Evolutionary conservation across 2,329 filamentous ascomycete species (phyloP), one percentile per base, ranked within the genome.

Genomic region (Xylariaceae sp.): DNA sequence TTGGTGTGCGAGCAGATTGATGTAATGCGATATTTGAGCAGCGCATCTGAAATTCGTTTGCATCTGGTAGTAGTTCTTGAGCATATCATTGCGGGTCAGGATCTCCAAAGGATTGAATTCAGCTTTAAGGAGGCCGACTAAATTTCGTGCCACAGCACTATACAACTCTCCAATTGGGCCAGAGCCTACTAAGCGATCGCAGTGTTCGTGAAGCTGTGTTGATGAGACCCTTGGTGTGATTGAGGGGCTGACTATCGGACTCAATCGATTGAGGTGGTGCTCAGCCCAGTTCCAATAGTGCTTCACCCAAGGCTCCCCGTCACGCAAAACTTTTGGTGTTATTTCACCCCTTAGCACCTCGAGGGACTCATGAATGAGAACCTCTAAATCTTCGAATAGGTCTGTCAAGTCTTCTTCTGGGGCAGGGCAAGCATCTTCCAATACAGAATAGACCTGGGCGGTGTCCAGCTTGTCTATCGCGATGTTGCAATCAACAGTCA

Each of bases 1-100:
- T 17, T 54, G 40, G 25, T 55, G 54, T 4, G 44, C 49, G 1
- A 54, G 36, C 1, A 54, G 35, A 17, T 54, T 45, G 2, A 54
- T 19, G 25, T 55, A 54, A 8, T 16, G 41, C 14, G 41, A 33
- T 14, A 46, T 38, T 29, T 49, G 37, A 4, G 12, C 22, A 2
- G 42, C 35, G 21, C 42, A 29, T 2, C 29, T n/a, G 21, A 44
- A 29, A 10, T 11, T 21, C 6, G 10, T 12, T 14, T 25, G 16
- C 21, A 45, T 39, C 14, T 45, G 22, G 20, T 52, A 49, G 29
- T 21, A 45, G 7, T 40, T 22, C 12, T 35, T 35, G 6, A 49
- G 44, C 3, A 49, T 4, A 6, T 38, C 41, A 6, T 25, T 14
- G 7, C 43, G 34, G 3, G 41, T 22, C 3, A 49, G 23, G 7